phyloP scores from a whole-genome alignment of 2,329 filamentous ascomycete genomes.

The Penicillium sp. region DNA sequence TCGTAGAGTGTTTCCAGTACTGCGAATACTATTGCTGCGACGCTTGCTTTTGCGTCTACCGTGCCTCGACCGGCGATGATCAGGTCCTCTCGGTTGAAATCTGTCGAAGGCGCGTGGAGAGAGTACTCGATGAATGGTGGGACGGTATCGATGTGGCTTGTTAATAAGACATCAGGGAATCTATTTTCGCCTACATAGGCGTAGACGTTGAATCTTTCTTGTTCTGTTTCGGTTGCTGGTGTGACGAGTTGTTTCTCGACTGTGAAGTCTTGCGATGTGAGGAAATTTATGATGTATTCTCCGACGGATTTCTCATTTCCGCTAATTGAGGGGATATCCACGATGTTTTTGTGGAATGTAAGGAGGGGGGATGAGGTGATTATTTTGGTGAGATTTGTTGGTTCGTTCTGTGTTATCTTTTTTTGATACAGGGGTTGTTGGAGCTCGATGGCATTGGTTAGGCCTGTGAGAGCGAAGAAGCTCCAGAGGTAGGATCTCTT shows the following conservation, averaged over 20 bases:
- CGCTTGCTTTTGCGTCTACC: slow-evolving; percentile 46
- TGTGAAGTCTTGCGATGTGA: slow-evolving; percentile 59
- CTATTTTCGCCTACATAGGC: slow-evolving; percentile 51
- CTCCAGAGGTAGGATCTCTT: not conserved
- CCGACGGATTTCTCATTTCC: slow-evolving; percentile 67
- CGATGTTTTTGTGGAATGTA: slow-evolving; percentile 69
- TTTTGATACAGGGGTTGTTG: not conserved
- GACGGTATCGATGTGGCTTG: slow-evolving; percentile 77
- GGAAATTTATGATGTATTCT: slow-evolving; percentile 65
- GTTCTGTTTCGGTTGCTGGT: not conserved
- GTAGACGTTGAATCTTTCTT: slow-evolving; percentile 68
- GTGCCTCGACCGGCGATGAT: slow-evolving; percentile 43
- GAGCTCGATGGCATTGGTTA: not conserved
- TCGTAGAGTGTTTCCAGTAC: slow-evolving; percentile 44
- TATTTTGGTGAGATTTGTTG: slow-evolving; percentile 26
- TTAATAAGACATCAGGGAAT: slow-evolving; percentile 38
- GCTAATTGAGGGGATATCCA: slow-evolving; percentile 69
- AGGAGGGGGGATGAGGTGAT: slow-evolving; percentile 56
- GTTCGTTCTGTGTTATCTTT: not conserved
- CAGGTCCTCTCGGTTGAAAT: slow-evolving; percentile 28
- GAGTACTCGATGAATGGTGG: slow-evolving; percentile 47
- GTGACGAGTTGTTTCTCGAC: slow-evolving; percentile 56
- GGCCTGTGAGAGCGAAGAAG: not conserved
- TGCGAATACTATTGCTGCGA: slow-evolving; percentile 42
- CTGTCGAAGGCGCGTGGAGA: slow-evolving; percentile 44